These are phyloP conservation scores for Sclerotinia glacialis DNA, from an alignment of 2,329 filamentous ascomycete genomes.

Conservation along the genomic window DNA sequence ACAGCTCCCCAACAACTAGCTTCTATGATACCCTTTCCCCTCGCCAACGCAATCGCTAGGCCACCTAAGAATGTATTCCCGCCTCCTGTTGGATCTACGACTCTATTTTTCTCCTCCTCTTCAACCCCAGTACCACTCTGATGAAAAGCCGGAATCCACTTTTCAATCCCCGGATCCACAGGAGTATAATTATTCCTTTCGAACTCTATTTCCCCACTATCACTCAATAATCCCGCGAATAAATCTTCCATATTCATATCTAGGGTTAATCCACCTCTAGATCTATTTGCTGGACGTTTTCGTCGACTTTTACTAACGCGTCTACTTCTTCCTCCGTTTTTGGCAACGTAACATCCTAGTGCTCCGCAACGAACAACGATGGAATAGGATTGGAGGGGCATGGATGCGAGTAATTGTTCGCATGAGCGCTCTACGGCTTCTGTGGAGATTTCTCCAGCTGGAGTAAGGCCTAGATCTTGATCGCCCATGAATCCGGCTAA, in stretches of 20 bases:
- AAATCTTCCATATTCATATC: conserved; percentile 63
- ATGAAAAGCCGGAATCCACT: conserved; percentile 80
- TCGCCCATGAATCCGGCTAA: conserved; percentile 79
- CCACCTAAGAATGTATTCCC: conserved; percentile 82
- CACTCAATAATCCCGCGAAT: conserved; percentile 57
- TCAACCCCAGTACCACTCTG: conserved; percentile 5
- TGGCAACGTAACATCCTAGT: conserved; percentile 65
- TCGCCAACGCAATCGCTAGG: conserved; percentile 56
- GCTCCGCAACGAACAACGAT: conserved; percentile 70
- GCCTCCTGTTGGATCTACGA: conserved; percentile 91
- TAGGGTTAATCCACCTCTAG: conserved; percentile 52
- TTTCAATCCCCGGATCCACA: conserved; percentile 51
- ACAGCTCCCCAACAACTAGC: conserved; percentile 77
- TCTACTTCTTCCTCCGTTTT: conserved; percentile 37
- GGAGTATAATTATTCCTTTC: conserved; percentile 55
- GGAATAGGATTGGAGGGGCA: conserved; percentile 63
- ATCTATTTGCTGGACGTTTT: conserved; percentile 37
- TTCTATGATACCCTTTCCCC: conserved; percentile 61
- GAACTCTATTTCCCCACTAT: conserved; percentile 45
- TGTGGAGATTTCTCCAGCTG: conserved; percentile 48
- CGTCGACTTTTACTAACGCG: conserved; percentile 26
- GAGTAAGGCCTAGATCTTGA: conserved; percentile 42
- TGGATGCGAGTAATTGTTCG: conserved; percentile 60
- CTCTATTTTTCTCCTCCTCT: conserved; percentile 38
- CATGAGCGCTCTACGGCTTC: conserved; percentile 56